phyloP scores from a whole-genome alignment of 73 alveolate genomes.

The Effrenium voratum region DNA sequence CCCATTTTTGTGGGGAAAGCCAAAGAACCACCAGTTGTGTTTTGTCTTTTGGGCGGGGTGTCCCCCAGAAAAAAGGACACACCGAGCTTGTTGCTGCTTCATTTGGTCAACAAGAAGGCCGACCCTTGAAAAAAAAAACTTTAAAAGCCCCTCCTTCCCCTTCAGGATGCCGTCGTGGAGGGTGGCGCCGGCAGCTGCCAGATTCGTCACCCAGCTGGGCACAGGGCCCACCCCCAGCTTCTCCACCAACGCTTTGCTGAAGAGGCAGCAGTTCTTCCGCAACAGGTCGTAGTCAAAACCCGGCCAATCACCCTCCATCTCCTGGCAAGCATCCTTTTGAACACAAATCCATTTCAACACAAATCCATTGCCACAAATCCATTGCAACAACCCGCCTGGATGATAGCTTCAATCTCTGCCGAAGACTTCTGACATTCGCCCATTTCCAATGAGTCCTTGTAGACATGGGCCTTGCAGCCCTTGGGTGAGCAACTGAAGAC shows the following conservation, averaged over 20 bases:
- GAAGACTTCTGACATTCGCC: slow-evolving; percentile 37
- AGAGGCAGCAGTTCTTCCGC: slow-evolving; percentile 66
- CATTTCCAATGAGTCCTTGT: slow-evolving; percentile 65
- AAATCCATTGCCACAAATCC: no score
- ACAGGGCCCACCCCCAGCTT: slow-evolving; percentile 49
- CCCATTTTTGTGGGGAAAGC: no score
- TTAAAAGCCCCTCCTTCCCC: slow-evolving; percentile 68
- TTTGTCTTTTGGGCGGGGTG: no score
- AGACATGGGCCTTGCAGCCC: slow-evolving; percentile 87
- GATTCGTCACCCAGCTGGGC: slow-evolving; percentile 64
- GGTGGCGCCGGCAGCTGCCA: slow-evolving; percentile 82
- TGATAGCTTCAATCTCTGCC: slow-evolving; percentile 7
- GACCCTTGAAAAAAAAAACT: no score
- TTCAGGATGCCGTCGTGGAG: slow-evolving; percentile 54
- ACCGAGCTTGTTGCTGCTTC: no score
- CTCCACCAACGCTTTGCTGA: slow-evolving; percentile 50
- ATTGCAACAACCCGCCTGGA: no score
- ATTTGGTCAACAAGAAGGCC: no score
- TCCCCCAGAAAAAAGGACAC: no score
- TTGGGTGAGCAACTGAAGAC: slow-evolving; percentile 41
- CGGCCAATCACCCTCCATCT: slow-evolving; percentile 37
- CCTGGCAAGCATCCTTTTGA: no score
- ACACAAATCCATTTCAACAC: no score
- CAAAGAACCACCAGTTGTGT: no score
- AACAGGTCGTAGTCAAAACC: slow-evolving; percentile 73